These are phyloP conservation scores for Cladosporium sp. DNA, from an alignment of 2,329 filamentous ascomycete genomes.

Conservation along the genomic window DNA sequence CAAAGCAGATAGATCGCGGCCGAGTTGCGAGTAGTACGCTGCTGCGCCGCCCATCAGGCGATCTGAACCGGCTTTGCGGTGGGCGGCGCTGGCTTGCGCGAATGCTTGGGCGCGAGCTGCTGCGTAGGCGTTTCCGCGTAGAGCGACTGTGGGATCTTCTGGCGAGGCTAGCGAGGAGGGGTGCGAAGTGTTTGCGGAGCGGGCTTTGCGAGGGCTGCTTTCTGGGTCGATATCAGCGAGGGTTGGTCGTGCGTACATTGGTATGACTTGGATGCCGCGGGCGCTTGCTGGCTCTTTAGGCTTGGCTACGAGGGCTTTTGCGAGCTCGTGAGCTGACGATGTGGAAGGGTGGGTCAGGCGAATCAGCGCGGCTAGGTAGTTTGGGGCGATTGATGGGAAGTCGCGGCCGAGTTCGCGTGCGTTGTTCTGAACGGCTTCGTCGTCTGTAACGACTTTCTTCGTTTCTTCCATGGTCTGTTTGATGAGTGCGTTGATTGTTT, in stretches of 20 bases:
- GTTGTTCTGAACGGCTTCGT: constrained; percentile 48
- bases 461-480: constrained; percentile 47
- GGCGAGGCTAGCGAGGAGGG: constrained; percentile 30
- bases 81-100: constrained; percentile 58
- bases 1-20: constrained; percentile 61
- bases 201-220: constrained; percentile 10
- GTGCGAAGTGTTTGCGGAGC: constrained; percentile 16
- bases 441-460: constrained; percentile 38
- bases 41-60: constrained; percentile 74
- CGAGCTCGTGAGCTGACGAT: constrained; percentile 60
- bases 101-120: constrained; percentile 54
- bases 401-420: constrained; percentile 56
- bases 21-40: constrained; percentile 71
- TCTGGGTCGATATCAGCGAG: constrained; percentile 33
- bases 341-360: constrained; percentile 59
- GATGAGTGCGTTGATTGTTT: constrained; percentile 58
- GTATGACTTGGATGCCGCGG: constrained; percentile 50
- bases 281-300: constrained; percentile 33
- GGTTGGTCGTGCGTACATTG: constrained; percentile 46
- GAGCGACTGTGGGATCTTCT: constrained; percentile 20
- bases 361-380: constrained; percentile 55
- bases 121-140: constrained; percentile 38
- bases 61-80: constrained; percentile 66
- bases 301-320: constrained; percentile 51
- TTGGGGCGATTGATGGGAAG: constrained; percentile 53